A percentile compares a stretch with the other conserved stretches of the same genome.
These are phyloP conservation scores for Pseudogymnoascus sp. DNA, from an alignment of 2,329 filamentous ascomycete genomes.

Conservation along the genomic window DNA sequence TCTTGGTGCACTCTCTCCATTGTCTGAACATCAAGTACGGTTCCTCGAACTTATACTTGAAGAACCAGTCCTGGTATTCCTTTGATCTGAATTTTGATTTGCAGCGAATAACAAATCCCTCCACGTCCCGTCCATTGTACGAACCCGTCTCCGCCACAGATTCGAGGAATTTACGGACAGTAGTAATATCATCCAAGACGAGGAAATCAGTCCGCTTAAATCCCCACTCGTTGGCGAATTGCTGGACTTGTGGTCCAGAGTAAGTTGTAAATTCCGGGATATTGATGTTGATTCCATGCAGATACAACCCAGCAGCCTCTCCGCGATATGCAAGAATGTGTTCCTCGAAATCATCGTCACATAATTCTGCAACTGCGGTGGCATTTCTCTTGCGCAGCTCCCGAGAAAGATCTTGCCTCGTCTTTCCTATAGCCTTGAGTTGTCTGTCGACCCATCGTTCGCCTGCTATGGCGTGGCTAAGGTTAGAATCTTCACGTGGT, in stretches of 20 bases:
- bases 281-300: constrained; percentile 95
- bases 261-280: constrained; percentile 88
- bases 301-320: constrained; percentile 79
- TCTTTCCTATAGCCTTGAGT: constrained; percentile 69
- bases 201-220: constrained; percentile 84
- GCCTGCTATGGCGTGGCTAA: constrained; percentile 79
- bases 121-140: constrained; percentile 85
- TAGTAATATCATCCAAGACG: constrained; percentile 63
- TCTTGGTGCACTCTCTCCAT: constrained; percentile 95
- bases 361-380: constrained; percentile 94
- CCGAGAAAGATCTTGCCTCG: constrained; percentile 66
- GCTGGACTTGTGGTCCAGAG: constrained; percentile 72
- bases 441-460: constrained; percentile 78
- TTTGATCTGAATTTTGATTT: constrained; percentile 46
- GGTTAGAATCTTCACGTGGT: constrained; percentile 57
- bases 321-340: constrained; percentile 86
- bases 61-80: constrained; percentile 90
- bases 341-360: constrained; percentile 93
- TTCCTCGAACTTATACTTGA: constrained; percentile 99
- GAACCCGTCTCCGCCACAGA: constrained; percentile 79
- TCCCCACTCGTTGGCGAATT: constrained; percentile 87
- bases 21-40: constrained; percentile 98
- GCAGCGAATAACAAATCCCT: constrained; percentile 95
- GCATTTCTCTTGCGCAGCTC: constrained; percentile 73
- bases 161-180: constrained; percentile 76